phyloP scores from a whole-genome alignment of 768 basidiomycete species.

The Pleurotus platypus region DNA sequence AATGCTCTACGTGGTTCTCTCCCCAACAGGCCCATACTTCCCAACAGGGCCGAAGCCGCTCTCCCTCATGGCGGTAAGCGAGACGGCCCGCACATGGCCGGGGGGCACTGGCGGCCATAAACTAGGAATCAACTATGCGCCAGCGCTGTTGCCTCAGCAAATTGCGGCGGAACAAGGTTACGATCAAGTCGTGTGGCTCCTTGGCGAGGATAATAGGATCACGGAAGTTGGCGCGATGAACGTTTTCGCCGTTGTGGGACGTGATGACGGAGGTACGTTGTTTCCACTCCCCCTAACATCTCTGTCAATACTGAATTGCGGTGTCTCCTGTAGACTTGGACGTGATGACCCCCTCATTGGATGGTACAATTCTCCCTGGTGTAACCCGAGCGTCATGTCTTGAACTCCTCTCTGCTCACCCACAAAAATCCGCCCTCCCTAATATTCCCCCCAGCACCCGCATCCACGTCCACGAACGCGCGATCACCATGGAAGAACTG shows the following conservation, averaged over 20 bases:
- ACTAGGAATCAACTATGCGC: conserved; percentile 64
- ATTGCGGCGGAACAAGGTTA: conserved; percentile 66
- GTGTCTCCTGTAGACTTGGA: conserved; percentile 47
- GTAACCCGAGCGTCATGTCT: conserved; percentile 82
- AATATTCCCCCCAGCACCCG: conserved; percentile 29
- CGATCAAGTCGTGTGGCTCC: conserved; percentile 76
- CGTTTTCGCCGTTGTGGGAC: conserved; percentile 63
- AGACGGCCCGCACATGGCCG: conserved; percentile 45
- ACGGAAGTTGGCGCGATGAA: conserved; percentile 80
- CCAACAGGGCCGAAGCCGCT: conserved; percentile 56
- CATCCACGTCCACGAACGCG: conserved; percentile 50
- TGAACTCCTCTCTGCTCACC: conserved; percentile 58
- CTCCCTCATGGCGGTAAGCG: conserved; percentile 36
- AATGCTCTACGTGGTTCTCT: conserved; percentile 69
- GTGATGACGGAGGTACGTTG: conserved; percentile 52
- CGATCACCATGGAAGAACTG: conserved; percentile 59
- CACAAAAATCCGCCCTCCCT: conserved; percentile 37
- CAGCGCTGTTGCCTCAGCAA: conserved; percentile 61
- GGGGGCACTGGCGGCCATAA: conserved; percentile 80
- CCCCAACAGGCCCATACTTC: conserved; percentile 77
- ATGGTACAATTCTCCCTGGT: conserved; percentile 88
- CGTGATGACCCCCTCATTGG: conserved; percentile 78
- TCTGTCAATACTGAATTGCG: neutral
- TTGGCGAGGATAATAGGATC: conserved; percentile 48
- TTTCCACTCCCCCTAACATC: neutral